Evolutionary conservation across 805 yeast species (phyloP), one percentile per base, ranked within the genome.

Genomic region (Torulaspora gathmanii): DNA sequence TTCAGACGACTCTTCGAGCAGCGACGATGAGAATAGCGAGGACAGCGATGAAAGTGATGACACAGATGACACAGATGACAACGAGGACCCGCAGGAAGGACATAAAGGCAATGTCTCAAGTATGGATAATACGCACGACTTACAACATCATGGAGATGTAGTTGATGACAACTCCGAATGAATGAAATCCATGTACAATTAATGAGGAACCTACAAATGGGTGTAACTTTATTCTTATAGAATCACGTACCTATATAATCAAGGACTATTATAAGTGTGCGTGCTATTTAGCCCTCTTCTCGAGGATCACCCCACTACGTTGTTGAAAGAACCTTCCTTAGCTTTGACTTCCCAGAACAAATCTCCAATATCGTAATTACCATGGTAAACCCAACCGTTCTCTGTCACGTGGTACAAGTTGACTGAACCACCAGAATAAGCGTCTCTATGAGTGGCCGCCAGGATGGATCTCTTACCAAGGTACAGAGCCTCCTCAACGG

Each of bases 391-490:
- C 99, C 99, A 93, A 40, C 99, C 99, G 42, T 78, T 65, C 70
- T 89, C 96, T 25, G 93, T 83, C 48, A 93, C 91, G 64, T 93
- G 98, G 67, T 82, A 93, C 59, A 93, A 72, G 66, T 93, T 93
- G 53, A 91, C 80, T 1, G 96, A 86, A 56, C 98, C 98, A 75
- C 99, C 99, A 47, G 96, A 88, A 69, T 74, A 93, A 5, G 98
- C 99, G 68, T 93, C 99, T 77, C 99, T 85, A 65, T 93, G 99
- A 26, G 97, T 86, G 40, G 99, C 99, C 35, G 98, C 99, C 57
- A 93, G 75, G 59, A 93, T 93, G 37, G 95, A 83, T 69, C 99
- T 82, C 70, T 90, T 90, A 55, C 99, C 99, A 54, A 93, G 75
- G 60, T 86, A 86, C 52, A 93, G 75, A 3, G 98, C 98, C 52